These are phyloP conservation scores for Thielaviopsis cerberus DNA, from an alignment of 2,329 filamentous ascomycete species.

Conservation along the genomic window DNA sequence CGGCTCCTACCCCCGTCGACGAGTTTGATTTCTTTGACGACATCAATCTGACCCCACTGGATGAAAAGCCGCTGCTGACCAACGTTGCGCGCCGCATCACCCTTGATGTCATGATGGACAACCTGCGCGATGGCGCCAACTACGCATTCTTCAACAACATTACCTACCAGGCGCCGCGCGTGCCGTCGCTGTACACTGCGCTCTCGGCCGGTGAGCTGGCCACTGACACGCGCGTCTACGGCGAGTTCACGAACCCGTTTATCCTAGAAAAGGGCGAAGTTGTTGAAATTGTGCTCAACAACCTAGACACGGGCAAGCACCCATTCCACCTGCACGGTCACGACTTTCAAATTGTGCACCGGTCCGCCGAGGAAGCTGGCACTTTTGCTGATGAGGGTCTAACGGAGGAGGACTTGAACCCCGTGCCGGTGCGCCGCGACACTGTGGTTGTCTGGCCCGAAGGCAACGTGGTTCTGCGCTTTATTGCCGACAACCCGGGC, in stretches of 20 bases:
- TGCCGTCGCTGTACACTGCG: constrained; percentile 63
- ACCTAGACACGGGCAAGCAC: constrained; percentile 50
- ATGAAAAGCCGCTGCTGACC: constrained; percentile 40
- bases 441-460: constrained; percentile 45
- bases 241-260: constrained; percentile 44
- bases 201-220: constrained; percentile 43
- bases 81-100: constrained; percentile 45
- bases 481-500: constrained; percentile 45
- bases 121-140: constrained; percentile 40
- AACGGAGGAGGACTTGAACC: constrained; percentile 28
- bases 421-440: constrained; percentile 47
- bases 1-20: constrained; percentile 35
- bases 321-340: constrained; percentile 69
- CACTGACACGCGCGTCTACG: constrained; percentile 43
- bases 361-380: constrained; percentile 38
- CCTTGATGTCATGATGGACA: constrained; percentile 44
- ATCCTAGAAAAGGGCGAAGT: constrained; percentile 48
- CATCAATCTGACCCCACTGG: constrained; percentile 48
- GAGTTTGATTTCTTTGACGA: constrained; percentile 53
- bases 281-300: constrained; percentile 64
- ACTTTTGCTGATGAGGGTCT: constrained; percentile 30
- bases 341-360: constrained; percentile 48
- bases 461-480: constrained; percentile 51
- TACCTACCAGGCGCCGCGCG: constrained; percentile 55
- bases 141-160: constrained; percentile 58